phyloP scores from a whole-genome alignment of 306 rosid genomes.

The Macrotyloma uniflorum region DNA sequence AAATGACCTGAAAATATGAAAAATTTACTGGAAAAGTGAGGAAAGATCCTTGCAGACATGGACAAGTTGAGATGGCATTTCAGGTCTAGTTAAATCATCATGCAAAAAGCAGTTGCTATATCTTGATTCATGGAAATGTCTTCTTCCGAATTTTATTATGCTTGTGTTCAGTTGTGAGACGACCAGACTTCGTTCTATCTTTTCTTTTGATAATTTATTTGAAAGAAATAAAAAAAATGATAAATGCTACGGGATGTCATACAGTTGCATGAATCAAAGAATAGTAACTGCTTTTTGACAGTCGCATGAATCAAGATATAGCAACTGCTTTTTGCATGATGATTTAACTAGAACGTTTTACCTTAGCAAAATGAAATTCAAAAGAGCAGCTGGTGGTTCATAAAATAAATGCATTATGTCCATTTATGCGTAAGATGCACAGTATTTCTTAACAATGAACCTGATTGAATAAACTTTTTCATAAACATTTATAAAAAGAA shows the following conservation, averaged over 20 bases:
- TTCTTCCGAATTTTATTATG: neutral
- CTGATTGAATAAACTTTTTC: too few relatives aligned
- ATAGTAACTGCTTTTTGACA: neutral
- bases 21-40: constrained; percentile 2
- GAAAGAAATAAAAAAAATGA: neutral
- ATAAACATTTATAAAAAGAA: too few relatives aligned
- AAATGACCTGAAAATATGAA: neutral
- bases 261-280: too few relatives aligned
- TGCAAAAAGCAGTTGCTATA: too few relatives aligned
- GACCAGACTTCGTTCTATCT: neutral
- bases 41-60: neutral
- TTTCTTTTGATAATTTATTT: neutral
- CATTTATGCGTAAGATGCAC: neutral
- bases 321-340: neutral
- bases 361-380: neutral
- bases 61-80: neutral
- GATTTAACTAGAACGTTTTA: neutral
- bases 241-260: too few relatives aligned
- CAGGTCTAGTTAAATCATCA: too few relatives aligned
- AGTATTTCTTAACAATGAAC: neutral
- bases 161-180: neutral
- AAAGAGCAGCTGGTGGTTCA: neutral
- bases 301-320: neutral
- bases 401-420: too few relatives aligned
- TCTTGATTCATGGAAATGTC: too few relatives aligned